Percentiles rank a stretch among this genome's conserved stretches.
These are phyloP conservation scores for Venturia effusa DNA, from an alignment of 2,329 filamentous ascomycete genomes.

Conservation along the genomic window DNA sequence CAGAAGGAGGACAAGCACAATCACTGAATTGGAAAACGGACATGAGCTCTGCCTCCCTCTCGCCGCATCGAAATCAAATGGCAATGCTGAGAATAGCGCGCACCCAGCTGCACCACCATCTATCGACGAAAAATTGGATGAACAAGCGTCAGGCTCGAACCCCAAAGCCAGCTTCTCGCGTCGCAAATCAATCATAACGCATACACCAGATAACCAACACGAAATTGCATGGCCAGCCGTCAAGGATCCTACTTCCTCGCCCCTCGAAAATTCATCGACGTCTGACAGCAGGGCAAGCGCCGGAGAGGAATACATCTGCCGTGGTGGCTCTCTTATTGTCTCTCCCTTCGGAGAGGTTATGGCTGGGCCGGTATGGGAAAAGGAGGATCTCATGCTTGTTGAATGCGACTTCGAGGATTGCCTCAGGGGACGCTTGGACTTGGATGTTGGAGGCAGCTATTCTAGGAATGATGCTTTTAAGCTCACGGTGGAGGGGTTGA, in stretches of 20 bases:
- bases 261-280: background rate
- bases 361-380: conserved; percentile 72
- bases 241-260: background rate
- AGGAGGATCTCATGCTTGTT: conserved; percentile 54
- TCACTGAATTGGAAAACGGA: conserved; percentile 32
- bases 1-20: conserved; percentile 36
- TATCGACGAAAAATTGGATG: background rate
- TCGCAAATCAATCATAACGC: conserved; percentile 12
- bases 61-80: background rate
- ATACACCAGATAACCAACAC: conserved; percentile 14
- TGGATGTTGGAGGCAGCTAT: conserved; percentile 80
- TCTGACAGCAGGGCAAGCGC: background rate
- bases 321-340: conserved; percentile 75
- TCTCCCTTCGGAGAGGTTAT: conserved; percentile 71
- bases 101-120: background rate
- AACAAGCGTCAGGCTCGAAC: background rate
- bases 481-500: conserved; percentile 48
- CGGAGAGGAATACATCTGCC: conserved; percentile 47
- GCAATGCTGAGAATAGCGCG: background rate
- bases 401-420: conserved; percentile 87
- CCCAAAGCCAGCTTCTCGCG: conserved; percentile 13
- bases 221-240: conserved; percentile 14
- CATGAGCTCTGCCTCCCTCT: conserved; percentile 41
- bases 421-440: conserved; percentile 65
- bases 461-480: conserved; percentile 60